These are phyloP conservation scores for Elaeis guineensis DNA, from an alignment of 176 grass and related monocot genomes.

Conservation along the genomic window DNA sequence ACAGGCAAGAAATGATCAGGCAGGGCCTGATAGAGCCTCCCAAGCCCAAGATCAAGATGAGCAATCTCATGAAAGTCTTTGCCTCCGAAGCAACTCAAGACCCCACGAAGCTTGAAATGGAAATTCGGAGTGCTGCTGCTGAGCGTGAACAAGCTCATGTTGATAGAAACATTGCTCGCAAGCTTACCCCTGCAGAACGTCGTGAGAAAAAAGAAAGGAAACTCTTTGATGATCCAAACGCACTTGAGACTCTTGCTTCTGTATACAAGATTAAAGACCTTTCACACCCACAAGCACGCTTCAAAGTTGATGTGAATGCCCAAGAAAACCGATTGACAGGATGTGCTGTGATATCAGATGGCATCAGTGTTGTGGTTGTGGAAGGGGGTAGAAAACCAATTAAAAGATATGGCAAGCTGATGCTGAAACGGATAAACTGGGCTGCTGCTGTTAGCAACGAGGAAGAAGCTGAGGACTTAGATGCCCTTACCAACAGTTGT, in stretches of 20 bases:
- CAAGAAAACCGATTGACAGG: constrained; percentile 82
- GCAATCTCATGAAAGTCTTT: constrained; percentile 97
- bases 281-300: constrained; percentile 72
- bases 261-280: constrained; percentile 84
- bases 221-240: constrained; percentile 72
- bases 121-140: constrained; percentile 81
- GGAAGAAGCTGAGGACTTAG: constrained; percentile 51
- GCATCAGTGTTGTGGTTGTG: constrained; percentile 77
- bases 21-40: constrained; percentile 95
- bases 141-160: constrained; percentile 95
- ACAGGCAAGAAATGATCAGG: constrained; percentile 98
- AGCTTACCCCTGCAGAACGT: constrained; percentile 83
- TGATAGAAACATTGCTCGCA: constrained; percentile 79
- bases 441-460: constrained; percentile 41
- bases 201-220: constrained; percentile 87
- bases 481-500: constrained; percentile 59
- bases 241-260: constrained; percentile 66
- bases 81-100: constrained; percentile 89
- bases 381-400: constrained; percentile 94
- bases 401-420: constrained; percentile 89
- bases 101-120: constrained; percentile 83
- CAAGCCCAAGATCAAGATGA: constrained; percentile 98
- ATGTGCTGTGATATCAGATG: constrained; percentile 64
- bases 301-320: constrained; percentile 93
- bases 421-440: constrained; percentile 89